Percentiles rank a stretch among this genome's conserved stretches.
Evolutionary conservation across 1,139 yeast species (phyloP).

Genomic region (Groenewaldozyma auringiensis): DNA sequence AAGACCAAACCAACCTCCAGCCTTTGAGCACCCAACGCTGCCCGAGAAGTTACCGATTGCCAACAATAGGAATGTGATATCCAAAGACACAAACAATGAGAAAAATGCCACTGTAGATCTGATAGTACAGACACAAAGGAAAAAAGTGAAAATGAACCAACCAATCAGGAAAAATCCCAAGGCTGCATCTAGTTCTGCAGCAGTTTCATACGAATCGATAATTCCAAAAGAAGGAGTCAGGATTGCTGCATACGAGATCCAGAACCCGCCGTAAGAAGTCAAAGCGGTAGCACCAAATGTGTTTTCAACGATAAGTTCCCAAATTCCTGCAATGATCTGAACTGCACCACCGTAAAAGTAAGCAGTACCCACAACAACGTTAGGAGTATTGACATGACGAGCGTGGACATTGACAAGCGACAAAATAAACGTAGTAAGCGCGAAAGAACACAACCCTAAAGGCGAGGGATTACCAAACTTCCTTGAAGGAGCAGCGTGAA

Average conservation of each 20-base stretch:
- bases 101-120: conserved; percentile 78
- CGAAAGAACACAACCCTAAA: conserved; percentile 75
- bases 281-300: conserved; percentile 83
- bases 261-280: conserved; percentile 72
- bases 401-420: conserved; percentile 59
- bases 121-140: conserved; percentile 58
- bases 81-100: conserved; percentile 53
- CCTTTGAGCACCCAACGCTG: conserved; percentile 41
- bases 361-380: conserved; percentile 64
- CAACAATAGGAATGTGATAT: conserved; percentile 60
- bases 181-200: conserved; percentile 43
- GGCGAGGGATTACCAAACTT: conserved; percentile 87
- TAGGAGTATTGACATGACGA: conserved; percentile 47
- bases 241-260: conserved; percentile 75
- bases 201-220: conserved; percentile 42
- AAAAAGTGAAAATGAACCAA: conserved; percentile 74
- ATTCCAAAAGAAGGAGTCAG: conserved; percentile 70
- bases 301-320: conserved; percentile 63
- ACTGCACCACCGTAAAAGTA: conserved; percentile 81
- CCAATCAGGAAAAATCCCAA: conserved; percentile 68
- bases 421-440: conserved; percentile 74
- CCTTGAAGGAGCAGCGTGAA: conserved; percentile 55
- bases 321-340: conserved; percentile 68
- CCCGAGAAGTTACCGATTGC: conserved; percentile 51
- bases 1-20: conserved; percentile 79